Evolutionary conservation across 345 rosid genomes (phyloP), one percentile per base, ranked within the genome.

Genomic region (Pistacia atlantica): DNA sequence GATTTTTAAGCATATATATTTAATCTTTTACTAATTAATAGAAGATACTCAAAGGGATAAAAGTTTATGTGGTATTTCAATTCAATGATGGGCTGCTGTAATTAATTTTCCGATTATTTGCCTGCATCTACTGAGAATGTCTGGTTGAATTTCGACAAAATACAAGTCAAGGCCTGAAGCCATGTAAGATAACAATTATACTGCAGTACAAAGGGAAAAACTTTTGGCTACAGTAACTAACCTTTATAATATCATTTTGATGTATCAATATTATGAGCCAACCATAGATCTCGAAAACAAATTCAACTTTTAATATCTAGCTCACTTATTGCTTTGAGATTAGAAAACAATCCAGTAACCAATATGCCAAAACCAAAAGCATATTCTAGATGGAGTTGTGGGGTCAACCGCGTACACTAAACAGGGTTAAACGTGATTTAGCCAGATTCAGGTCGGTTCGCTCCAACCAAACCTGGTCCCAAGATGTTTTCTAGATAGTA

Each of bases 391-490:
- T 37, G 68, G 20, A 11, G 46, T 35, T 8, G 59, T 7, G 7
- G 28, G 38, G 59, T 31, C 56, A 8, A 17, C 42, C 20, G 17
- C 56, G 13, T 9, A 8, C 9, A 8, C 56, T 42, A 17, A 56
- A 18, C 55, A 25, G 16, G 54, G 13, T 59, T n/a, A 4, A 25
- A 60, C 48, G 76, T 16, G 68, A 48, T 61, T 17, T 13, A 28
- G 3, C 31, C 5, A 48, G 18, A 60, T 38, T 49, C 10, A 5
- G 25, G 61, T 18, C 20, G 77, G 70, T 74, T 64, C 12, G 13
- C 20, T 64, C 31, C 6, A 31, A 18, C 59, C 67, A 73, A 73
- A 31, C 31, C 48, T 9, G 77, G 52, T 52, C 62, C 60, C 77
- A 46, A 72, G 25, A 31, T 18, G 22, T n/a, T 51, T 8, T 52